Base-by-base conservation (phyloP, 352 stramenopile genomes). In the Globisporangium yorkense region DNA sequence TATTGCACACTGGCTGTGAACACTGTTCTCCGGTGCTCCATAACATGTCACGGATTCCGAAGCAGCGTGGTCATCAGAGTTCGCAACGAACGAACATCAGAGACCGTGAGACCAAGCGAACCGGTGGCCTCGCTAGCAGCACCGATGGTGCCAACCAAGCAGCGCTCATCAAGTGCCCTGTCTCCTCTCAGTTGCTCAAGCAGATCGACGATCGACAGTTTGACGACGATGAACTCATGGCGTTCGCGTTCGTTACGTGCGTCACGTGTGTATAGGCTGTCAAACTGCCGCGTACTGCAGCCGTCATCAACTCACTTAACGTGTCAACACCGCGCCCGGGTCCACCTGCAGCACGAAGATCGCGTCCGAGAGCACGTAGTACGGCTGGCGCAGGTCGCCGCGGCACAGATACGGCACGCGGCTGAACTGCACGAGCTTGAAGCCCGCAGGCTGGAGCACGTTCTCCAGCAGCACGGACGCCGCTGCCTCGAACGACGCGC, bases 331-430 rank as follows among this genome's bases (percentile, higher is more conserved):
- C 31, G 49, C 57, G 21, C 69, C 61, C 13, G 41, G 37, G 61
- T 81, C 75, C 13, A 88, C 74, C 71, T 84, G 64, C 6, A 92
- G 61, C 62, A 91, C 82, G 63, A 92, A 92, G 54, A 94, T 84
- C 27, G 84, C 84, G 57, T 94, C 84, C n/a, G 75, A 87, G 13
- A 94, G 66, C 54, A 92, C 81, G 59, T 92, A 92, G 71, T 91
- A 94, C 39, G 84, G 76, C 57, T 91, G 77, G 20, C 72, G 78
- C 46, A 92, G 62, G 57, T 92, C 84, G 16, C 84, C 84, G 8
- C 81, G 79, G 59, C 80, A 92, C 48, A 94, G 62, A 65, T 94
- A 94, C 48, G 84, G 84, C 45, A 94, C 84, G 57, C 84, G 82
- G 37, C 78, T 90, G 60, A 94, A 92, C 43, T 74, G 68, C 27